phyloP scores from a whole-genome alignment of 2,329 filamentous ascomycete species.

The Colletotrichum sp. region DNA sequence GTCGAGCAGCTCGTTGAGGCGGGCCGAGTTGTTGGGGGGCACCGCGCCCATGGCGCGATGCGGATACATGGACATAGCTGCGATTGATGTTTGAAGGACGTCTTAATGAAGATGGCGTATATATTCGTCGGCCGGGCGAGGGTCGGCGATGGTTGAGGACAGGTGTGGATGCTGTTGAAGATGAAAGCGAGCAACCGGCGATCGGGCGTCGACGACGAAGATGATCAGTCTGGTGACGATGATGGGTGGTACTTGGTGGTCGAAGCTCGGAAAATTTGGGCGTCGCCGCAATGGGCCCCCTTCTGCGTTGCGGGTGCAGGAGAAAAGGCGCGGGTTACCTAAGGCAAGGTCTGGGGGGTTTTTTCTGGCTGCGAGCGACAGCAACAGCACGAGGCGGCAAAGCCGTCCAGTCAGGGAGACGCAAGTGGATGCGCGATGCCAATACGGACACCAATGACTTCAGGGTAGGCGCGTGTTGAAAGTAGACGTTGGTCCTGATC shows the following conservation, averaged over 20 bases:
- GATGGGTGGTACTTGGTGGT: neutral
- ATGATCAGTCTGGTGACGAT: neutral
- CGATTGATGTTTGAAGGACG: neutral
- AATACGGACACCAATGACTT: constrained; percentile 2
- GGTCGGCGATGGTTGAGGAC: constrained; percentile 4
- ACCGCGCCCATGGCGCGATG: constrained; percentile 82
- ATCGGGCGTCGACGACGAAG: neutral
- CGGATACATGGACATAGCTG: constrained; percentile 79
- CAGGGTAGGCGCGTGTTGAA: neutral
- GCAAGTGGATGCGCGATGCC: constrained; percentile 7
- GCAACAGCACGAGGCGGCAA: constrained; percentile 4
- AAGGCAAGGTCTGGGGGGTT: constrained; percentile 2
- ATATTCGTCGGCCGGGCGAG: neutral
- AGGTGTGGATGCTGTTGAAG: neutral
- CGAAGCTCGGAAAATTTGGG: constrained; percentile 13
- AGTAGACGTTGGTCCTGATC: neutral
- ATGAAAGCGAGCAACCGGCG: neutral
- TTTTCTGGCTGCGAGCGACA: constrained; percentile 2
- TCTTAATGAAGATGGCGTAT: neutral
- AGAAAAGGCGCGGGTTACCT: constrained; percentile 11
- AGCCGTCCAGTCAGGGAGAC: constrained; percentile 16
- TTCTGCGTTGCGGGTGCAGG: constrained; percentile 2
- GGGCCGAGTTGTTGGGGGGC: constrained; percentile 62
- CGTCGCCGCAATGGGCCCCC: constrained; percentile 10
- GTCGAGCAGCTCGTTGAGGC: constrained; percentile 90